Evolutionary conservation across 768 basidiomycete species (phyloP).

Genomic region (Russula lepida): DNA sequence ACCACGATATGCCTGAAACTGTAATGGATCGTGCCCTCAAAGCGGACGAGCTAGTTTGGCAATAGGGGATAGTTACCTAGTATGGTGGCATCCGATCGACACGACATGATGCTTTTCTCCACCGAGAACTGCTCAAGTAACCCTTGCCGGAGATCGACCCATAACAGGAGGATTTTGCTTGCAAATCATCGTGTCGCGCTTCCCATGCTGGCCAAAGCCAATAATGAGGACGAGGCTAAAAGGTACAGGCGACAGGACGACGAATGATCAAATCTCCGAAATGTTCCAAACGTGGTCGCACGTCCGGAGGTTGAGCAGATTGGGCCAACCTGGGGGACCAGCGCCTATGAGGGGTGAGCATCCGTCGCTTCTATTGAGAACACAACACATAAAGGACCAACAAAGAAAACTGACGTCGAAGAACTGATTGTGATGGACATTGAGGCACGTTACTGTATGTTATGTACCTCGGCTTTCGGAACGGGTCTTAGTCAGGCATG

Average conservation of each 20-base stretch:
- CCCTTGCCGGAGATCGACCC: slow-evolving; percentile 1
- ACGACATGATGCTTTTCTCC: neutral
- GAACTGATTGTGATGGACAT: neutral
- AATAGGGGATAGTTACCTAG: neutral
- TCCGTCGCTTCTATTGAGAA: slow-evolving; percentile 3
- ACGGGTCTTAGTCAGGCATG: slow-evolving; percentile 1
- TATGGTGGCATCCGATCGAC: neutral
- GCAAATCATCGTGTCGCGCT: neutral
- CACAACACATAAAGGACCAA: neutral
- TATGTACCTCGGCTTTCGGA: neutral
- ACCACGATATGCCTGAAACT: neutral
- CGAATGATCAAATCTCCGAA: neutral
- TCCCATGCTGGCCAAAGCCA: neutral
- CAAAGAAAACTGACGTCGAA: neutral
- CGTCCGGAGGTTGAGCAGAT: neutral
- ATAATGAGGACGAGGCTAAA: neutral
- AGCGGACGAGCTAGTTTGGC: neutral
- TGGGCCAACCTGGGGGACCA: neutral
- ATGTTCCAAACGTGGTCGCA: slow-evolving; percentile 4
- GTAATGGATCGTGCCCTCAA: neutral
- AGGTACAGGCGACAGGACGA: neutral
- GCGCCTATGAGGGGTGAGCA: neutral
- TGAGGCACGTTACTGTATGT: neutral
- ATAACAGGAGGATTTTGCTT: neutral
- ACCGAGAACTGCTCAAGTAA: neutral